Evolutionary conservation across 805 yeast genomes (phyloP), one percentile per base, ranked within the genome.

Genomic region (Metschnikowia cubensis): DNA sequence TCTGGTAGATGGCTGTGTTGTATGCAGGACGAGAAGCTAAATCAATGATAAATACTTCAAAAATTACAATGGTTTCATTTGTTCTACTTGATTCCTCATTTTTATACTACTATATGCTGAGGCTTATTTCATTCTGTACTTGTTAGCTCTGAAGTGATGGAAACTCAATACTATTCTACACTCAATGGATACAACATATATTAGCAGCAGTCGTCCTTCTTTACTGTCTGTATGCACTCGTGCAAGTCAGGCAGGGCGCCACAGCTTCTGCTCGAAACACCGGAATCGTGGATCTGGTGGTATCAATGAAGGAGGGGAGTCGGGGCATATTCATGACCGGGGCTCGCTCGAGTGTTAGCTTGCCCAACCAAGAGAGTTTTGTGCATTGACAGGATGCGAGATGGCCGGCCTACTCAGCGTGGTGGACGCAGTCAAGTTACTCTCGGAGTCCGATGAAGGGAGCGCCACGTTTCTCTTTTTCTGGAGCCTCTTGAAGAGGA

Each of bases 351-450:
- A 20, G 40, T 31, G 17, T n/a, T 42, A 34, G 20, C 31, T 33
- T 20, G 58, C 17, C 91, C 91, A 85, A 33, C 91, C 91, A 51
- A 85, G 70, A 2, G 92, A 84, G 63, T 83, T 85, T 53, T 81
- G 81, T 3, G 85, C 77, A 49, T 84, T 83, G 35, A 84, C 84
- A 10, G 92, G 92, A 49, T 77, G 80, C 6, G 88, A 83, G 36
- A 85, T 85, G 37, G 65, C 68, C 11, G 67, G 66, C 43, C 66
- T 59, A 66, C 73, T 43, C 75, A 79, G 62, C 48, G 59, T 62
- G 25, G 61, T 18, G 14, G 48, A 33, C 33, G 60, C 50, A 13
- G 66, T 72, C 41, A 70, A 54, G 40, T 64, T 61, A 46, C 71
- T 65, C 56, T 74, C 78, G 29, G 67, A 57, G 58, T 74, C 78